Evolutionary conservation across 1,284 basidiomycete genomes (phyloP), one percentile per base, ranked within the genome.

Genomic region (Omphalotus olearius): DNA sequence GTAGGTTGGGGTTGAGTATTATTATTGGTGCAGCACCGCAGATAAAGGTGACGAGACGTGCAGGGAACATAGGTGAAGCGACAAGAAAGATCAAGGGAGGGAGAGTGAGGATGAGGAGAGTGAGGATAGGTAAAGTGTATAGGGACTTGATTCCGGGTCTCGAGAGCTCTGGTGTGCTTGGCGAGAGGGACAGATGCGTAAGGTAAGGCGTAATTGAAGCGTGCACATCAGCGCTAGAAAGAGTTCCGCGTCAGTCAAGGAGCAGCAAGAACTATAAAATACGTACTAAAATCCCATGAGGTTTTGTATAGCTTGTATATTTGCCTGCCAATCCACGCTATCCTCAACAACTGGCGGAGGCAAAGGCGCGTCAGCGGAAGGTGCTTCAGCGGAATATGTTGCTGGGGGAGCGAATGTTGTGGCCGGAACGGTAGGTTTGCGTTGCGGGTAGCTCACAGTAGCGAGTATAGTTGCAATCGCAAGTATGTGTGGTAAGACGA

Each of bases 91-190:
- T 95, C 14, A 91, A 93, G 58, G 94, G 98, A 53, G 93, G 92
- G 82, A 80, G 87, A 58, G 70, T 98, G 53, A 82, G 94, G 56
- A 89, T 99, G 87, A 79, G 93, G 41, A 89, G 98, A 84, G 98
- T 99, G 94, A 96, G 91, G 46, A 85, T 71, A 37, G 76, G 69
- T 0, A 75, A 67, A 1, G 82, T 78, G 54, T 80, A 79, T 2
- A 78, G 75, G 0, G 80, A 77, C n/a, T 69, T 62, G 60, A 49
- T 16, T 45, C 40, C 45, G 20, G 23, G 45, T 18, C 28, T 39
- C 28, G 37, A 43, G 18, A 38, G 17, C 39, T 50, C 30, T 18
- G 48, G 18, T 7, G 42, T 44, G 18, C 36, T 50, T 11, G 51
- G 45, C 13, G 51, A 45, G 14, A 78, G 71, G n/a, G 73, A 71